phyloP scores from a whole-genome alignment of 768 basidiomycete species.

The Sarcodon aspratus region DNA sequence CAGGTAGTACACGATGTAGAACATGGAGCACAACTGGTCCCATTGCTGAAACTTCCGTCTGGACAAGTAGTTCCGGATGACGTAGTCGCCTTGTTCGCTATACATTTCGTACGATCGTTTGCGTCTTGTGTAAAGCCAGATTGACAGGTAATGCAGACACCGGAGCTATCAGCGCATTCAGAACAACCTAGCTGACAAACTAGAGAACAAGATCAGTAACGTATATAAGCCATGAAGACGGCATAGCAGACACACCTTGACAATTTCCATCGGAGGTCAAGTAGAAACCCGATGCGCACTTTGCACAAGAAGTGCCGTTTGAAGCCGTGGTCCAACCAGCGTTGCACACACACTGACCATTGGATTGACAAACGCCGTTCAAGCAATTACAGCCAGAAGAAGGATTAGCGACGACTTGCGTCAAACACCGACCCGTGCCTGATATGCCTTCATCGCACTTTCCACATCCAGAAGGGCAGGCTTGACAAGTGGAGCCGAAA shows the following conservation, averaged over 20 bases:
- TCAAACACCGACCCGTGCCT: constrained; percentile 65
- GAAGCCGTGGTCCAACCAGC: constrained; percentile 60
- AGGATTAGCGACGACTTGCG: constrained; percentile 32
- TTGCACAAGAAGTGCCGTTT: constrained; percentile 69
- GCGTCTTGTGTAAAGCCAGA: constrained; percentile 57
- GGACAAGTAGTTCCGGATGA: constrained; percentile 49
- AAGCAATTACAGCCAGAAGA: constrained; percentile 70
- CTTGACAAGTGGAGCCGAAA: constrained; percentile 62
- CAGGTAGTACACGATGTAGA: constrained; percentile 64
- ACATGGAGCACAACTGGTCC: constrained; percentile 43
- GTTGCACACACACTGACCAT: constrained; percentile 67
- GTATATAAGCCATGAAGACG: constrained; percentile 1
- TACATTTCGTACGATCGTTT: constrained; percentile 57
- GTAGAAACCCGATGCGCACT: constrained; percentile 72
- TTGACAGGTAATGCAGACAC: constrained; percentile 63
- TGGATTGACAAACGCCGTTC: constrained; percentile 64
- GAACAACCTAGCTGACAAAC: constrained; percentile 70
- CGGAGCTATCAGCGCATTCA: constrained; percentile 55
- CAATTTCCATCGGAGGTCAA: constrained; percentile 59
- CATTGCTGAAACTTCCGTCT: constrained; percentile 50
- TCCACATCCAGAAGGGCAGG: constrained; percentile 59
- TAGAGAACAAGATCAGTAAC: constrained; percentile 9
- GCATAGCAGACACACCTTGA: constrained; percentile 33
- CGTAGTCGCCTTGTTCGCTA: constrained; percentile 37
- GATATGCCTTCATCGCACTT: constrained; percentile 72